These are phyloP conservation scores for Cyberlindnera mississippiensis DNA, from an alignment of 805 yeast species.

Conservation along the genomic window DNA sequence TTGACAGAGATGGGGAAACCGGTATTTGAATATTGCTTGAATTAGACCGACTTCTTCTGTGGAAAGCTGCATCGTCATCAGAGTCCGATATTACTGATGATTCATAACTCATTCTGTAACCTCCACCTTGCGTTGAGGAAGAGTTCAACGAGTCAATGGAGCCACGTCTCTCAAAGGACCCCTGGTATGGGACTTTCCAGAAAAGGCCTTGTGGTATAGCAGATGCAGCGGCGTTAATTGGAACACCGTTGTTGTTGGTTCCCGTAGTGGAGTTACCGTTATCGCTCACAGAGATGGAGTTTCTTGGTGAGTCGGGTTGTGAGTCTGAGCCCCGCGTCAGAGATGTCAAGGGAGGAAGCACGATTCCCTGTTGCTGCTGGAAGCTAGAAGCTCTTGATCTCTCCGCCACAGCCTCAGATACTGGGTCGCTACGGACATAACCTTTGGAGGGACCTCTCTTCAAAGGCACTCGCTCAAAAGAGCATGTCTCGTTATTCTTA, in stretches of 20 bases:
- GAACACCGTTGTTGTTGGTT: background rate
- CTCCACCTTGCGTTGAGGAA: slow-evolving; percentile 19
- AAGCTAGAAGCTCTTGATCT: slow-evolving; percentile 18
- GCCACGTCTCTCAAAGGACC: slow-evolving; percentile 26
- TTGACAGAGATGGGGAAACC: slow-evolving; percentile 23
- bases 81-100: slow-evolving; percentile 26
- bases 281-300: slow-evolving; percentile 1
- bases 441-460: slow-evolving; percentile 82
- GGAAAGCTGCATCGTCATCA: slow-evolving; percentile 27
- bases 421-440: slow-evolving; percentile 32
- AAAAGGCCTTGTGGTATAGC: slow-evolving; percentile 25
- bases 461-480: slow-evolving; percentile 67
- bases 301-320: slow-evolving; percentile 9
- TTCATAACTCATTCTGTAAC: slow-evolving; percentile 17
- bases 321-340: slow-evolving; percentile 11
- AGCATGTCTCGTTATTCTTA: slow-evolving; percentile 56
- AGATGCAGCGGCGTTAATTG: background rate
- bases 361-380: slow-evolving; percentile 13
- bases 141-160: slow-evolving; percentile 25
- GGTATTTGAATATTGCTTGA: slow-evolving; percentile 17
- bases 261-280: background rate
- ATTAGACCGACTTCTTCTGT: slow-evolving; percentile 24
- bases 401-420: slow-evolving; percentile 11
- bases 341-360: slow-evolving; percentile 20
- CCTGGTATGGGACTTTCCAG: slow-evolving; percentile 29